Conservation (phyloP, 306 rosid genomes). For the Medicago lupulina region DNA sequence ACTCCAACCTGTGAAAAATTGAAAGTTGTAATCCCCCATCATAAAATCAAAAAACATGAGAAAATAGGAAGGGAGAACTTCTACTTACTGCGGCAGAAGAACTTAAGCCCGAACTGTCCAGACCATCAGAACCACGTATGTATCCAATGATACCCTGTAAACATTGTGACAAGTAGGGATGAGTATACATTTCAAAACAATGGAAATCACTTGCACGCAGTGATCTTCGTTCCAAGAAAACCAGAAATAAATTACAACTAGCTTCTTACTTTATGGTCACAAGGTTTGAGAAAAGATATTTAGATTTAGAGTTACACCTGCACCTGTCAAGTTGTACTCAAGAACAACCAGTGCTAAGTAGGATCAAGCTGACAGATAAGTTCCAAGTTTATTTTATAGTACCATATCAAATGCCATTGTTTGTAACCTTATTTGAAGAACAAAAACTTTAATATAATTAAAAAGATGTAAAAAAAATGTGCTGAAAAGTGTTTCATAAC, state of each 20-base stretch:
- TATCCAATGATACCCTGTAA: slow-evolving; percentile 87
- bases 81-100: slow-evolving; percentile 96
- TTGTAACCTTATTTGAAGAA: slow-evolving; percentile 28
- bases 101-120: slow-evolving; percentile 97
- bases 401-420: slow-evolving; percentile 25
- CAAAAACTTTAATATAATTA: neutral
- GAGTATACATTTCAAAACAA: slow-evolving; percentile 28
- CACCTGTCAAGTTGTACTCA: slow-evolving; percentile 3
- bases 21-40: slow-evolving; percentile 35
- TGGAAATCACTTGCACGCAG: slow-evolving; percentile 24
- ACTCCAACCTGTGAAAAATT: slow-evolving; percentile 78
- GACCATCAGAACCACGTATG: slow-evolving; percentile 74
- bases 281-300: slow-evolving; percentile 6
- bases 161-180: slow-evolving; percentile 39
- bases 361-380: slow-evolving; percentile 17
- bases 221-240: slow-evolving; percentile 28
- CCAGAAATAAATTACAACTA: slow-evolving; percentile 27
- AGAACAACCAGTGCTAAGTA: slow-evolving; percentile 29
- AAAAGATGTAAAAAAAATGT: neutral
- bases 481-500: slow-evolving; percentile 6
- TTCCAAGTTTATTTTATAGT: neutral
- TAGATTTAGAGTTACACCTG: neutral
- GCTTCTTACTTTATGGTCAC: slow-evolving; percentile 33
- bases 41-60: slow-evolving; percentile 17
- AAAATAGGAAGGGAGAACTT: slow-evolving; percentile 35